A percentile compares a stretch with the other conserved stretches of the same genome.
Conservation (phyloP, 129 eudicot genomes). For the Sambucus nigra region DNA sequence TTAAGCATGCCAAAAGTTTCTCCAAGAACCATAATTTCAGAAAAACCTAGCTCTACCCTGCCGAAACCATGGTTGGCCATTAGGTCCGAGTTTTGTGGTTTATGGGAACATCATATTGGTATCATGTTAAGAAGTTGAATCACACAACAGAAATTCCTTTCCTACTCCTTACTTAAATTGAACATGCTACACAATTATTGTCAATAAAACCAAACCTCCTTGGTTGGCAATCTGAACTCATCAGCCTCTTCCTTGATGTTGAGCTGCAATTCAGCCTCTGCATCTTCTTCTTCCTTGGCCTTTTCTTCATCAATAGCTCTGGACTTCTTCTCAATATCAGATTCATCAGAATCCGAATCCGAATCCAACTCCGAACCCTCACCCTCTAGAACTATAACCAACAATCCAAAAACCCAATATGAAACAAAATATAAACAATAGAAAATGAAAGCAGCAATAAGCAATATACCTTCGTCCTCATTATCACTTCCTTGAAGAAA, state of each 20-base stretch:
- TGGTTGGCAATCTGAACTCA: slow-evolving; percentile 68
- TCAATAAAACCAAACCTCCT: slow-evolving; percentile 36
- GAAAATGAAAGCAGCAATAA: too few relatives aligned
- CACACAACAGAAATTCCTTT: too few relatives aligned
- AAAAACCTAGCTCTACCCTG: too few relatives aligned
- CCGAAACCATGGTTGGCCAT: too few relatives aligned
- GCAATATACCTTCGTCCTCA: slow-evolving; percentile 40
- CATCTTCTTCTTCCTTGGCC: slow-evolving; percentile 35
- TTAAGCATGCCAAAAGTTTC: slow-evolving; percentile 2
- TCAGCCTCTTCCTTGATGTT: slow-evolving; percentile 75
- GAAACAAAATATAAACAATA: not conserved
- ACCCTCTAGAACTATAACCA: slow-evolving; percentile 11
- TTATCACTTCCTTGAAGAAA: slow-evolving; percentile 53
- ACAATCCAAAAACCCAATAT: slow-evolving; percentile 1
- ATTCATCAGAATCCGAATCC: slow-evolving; percentile 50
- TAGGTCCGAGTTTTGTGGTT: too few relatives aligned
- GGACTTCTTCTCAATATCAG: slow-evolving; percentile 43
- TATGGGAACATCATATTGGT: too few relatives aligned
- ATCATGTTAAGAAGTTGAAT: too few relatives aligned
- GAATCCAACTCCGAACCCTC: slow-evolving; percentile 39
- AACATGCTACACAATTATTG: slow-evolving; percentile 3
- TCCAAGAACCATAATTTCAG: not conserved
- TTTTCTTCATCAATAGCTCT: slow-evolving; percentile 43
- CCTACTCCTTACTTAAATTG: not conserved
- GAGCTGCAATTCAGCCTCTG: slow-evolving; percentile 42